Base-by-base conservation (phyloP, 2,329 filamentous ascomycete species). In the Coleophoma eucalyptorum region DNA sequence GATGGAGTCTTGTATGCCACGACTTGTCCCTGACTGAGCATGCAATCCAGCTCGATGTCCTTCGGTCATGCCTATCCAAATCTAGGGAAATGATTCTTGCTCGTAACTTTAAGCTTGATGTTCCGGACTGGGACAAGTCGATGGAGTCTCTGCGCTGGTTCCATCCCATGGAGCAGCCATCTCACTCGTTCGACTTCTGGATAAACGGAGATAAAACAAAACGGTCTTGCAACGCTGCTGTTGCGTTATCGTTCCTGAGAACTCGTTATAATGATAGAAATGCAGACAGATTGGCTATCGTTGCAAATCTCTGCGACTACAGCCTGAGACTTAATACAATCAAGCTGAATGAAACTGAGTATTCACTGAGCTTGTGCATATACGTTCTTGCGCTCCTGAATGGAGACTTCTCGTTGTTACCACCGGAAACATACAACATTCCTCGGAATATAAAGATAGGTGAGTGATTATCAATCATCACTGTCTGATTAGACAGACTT, bases 231-330 rank as follows among this genome's bases (percentile, higher is more conserved):
- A 51, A 56, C 48, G 55, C 49, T 31, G 48, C 51, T 15, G 51
- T 50, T 18, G 55, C 55, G 4, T 21, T 57, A 7, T 54, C 44
- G 15, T 54, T 48, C 32, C 40, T 56, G 7, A 21, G 38, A 31
- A 33, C 20, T 16, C 48, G 53, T 6, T 13, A 51, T 12, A 54
- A 56, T 31, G 15, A 44, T 8, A 20, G 43, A 11, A 35, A 48
- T 19, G 44, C 55, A 21, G 55, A 57, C 42, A 34, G 48, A 21
- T 32, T 57, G 18, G 53, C 54, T 33, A 57, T 57, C 32, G 26
- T 57, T 19, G 55, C 55, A 33, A 57, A 56, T 32, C 43, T 57
- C 16, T 57, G 55, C 41, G 48, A 46, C 41, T 57, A 54, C 35
- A 26, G 47, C 5, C 18, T 50, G 5, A 43, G 55, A 15, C 41